Percentiles rank a stretch among this genome's conserved stretches.
phyloP scores from a whole-genome alignment of 768 basidiomycete genomes.

The Gelatoporia subvermispora region DNA sequence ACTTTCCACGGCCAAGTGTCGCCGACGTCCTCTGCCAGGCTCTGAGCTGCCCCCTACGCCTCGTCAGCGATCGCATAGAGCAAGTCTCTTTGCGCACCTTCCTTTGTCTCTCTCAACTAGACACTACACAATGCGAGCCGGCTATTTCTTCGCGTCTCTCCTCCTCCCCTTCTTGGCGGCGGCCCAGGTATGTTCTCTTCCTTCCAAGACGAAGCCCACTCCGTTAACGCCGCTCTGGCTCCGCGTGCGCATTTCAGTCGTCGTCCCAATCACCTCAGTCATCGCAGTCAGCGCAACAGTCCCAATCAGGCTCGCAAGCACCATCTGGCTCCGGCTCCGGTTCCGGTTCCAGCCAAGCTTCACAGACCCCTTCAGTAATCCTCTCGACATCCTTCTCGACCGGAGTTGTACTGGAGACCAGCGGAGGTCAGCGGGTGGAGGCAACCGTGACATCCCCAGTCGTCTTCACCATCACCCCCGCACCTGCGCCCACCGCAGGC shows the following conservation, averaged over 20 bases:
- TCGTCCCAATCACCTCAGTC: conserved; percentile 1
- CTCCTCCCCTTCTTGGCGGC: conserved; percentile 35
- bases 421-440: no score
- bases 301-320: no score
- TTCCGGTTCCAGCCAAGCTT: conserved; percentile 4
- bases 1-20: no score
- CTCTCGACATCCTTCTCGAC: conserved; percentile 12
- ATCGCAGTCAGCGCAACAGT: conserved; percentile 5
- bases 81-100: not conserved
- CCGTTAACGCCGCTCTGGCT: conserved; percentile 12
- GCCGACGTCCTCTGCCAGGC: no score
- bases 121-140: no score
- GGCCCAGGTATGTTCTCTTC: conserved; percentile 26
- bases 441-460: not conserved
- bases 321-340: conserved; percentile 4
- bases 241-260: conserved; percentile 6
- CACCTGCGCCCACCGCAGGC: conserved; percentile 6
- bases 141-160: conserved; percentile 16
- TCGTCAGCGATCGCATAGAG: not conserved
- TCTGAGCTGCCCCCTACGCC: no score
- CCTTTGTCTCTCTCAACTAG: not conserved
- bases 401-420: no score
- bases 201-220: not conserved
- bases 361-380: conserved; percentile 2
- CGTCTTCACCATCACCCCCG: not conserved